Evolutionary conservation across 768 basidiomycete species (phyloP).

Genomic region (Tubosaeta brunneosetosa): DNA sequence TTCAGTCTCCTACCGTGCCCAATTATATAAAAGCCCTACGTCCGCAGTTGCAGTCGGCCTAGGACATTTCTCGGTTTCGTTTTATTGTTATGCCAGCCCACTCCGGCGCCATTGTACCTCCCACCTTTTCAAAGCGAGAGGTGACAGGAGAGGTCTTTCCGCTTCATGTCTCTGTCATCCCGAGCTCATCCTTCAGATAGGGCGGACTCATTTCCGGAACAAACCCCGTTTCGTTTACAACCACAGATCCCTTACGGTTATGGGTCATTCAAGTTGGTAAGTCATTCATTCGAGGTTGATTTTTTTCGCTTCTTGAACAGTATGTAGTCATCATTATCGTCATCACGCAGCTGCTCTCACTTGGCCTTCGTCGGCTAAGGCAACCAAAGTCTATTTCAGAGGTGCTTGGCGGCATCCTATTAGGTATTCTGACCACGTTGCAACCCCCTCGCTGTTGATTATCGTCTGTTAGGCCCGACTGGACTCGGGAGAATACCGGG

Average conservation of each 20-base stretch:
- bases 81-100: not conserved
- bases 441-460: not conserved
- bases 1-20: not conserved
- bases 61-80: not conserved
- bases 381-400: slow-evolving; percentile 87
- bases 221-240: slow-evolving; percentile 63
- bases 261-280: slow-evolving; percentile 78
- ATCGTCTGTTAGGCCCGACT: slow-evolving; percentile 35
- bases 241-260: slow-evolving; percentile 63
- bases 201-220: slow-evolving; percentile 72
- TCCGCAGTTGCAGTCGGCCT: not conserved
- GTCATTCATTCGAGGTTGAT: slow-evolving; percentile 16
- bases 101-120: not conserved
- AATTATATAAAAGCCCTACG: not conserved
- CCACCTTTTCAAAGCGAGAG: slow-evolving; percentile 3
- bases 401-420: slow-evolving; percentile 84
- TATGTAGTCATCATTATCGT: slow-evolving; percentile 70
- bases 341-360: slow-evolving; percentile 68
- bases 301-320: not conserved
- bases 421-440: slow-evolving; percentile 51
- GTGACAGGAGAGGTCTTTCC: slow-evolving; percentile 21
- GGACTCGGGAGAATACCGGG: slow-evolving; percentile 79
- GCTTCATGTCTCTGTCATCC: not conserved
- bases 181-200: slow-evolving; percentile 30
- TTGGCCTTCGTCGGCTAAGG: slow-evolving; percentile 60